phyloP scores from a whole-genome alignment of 495 filamentous ascomycete species.

The Penicillium mononematosum region DNA sequence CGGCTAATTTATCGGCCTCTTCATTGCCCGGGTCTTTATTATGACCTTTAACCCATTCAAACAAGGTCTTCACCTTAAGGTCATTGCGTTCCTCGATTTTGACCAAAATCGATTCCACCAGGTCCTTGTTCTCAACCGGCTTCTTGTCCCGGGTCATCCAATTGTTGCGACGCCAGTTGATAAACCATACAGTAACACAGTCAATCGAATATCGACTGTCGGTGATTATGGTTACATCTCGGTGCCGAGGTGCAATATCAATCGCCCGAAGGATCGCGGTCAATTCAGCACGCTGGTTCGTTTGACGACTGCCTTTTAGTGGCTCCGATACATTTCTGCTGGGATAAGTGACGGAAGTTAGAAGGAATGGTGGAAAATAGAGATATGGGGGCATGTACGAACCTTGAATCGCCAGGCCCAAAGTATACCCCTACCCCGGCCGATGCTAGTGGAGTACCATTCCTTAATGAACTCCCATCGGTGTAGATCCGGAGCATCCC shows the following conservation, averaged over 20 bases:
- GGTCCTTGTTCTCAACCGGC: conserved; percentile 79
- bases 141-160: conserved; percentile 73
- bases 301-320: conserved; percentile 71
- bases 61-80: conserved; percentile 60
- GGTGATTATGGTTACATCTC: conserved; percentile 67
- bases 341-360: conserved; percentile 31
- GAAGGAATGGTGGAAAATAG: conserved; percentile 6
- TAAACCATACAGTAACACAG: conserved; percentile 84
- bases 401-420: conserved; percentile 70
- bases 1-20: conserved; percentile 78
- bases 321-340: conserved; percentile 83
- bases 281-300: conserved; percentile 92
- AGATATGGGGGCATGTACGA: conserved; percentile 22
- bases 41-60: conserved; percentile 90
- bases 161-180: conserved; percentile 71
- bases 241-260: conserved; percentile 65
- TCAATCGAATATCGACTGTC: conserved; percentile 88
- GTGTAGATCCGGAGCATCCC: conserved; percentile 77
- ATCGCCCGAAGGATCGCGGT: conserved; percentile 83
- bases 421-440: conserved; percentile 91
- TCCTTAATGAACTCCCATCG: conserved; percentile 78
- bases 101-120: conserved; percentile 69
- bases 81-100: conserved; percentile 69
- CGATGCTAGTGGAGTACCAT: conserved; percentile 67
- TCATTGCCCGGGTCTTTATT: conserved; percentile 65